phyloP scores from a whole-genome alignment of 345 rosid genomes.

The Dovyalis caffra region DNA sequence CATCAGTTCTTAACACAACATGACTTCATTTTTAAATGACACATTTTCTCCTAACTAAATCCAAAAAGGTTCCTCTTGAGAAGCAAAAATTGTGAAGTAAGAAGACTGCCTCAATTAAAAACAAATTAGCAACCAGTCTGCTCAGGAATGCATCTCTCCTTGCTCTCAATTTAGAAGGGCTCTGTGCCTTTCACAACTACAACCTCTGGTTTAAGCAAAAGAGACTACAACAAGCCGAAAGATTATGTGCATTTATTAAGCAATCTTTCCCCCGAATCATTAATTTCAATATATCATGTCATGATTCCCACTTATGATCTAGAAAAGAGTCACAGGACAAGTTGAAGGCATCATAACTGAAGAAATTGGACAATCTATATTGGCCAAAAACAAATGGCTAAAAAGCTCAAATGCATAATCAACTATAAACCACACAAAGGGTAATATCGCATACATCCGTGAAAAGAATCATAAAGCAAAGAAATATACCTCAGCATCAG shows the following conservation, averaged over 20 bases:
- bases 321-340: neutral
- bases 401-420: no score
- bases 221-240: no score
- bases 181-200: no score
- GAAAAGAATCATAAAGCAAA: no score
- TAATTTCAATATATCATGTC: neutral
- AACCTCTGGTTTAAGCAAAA: no score
- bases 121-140: neutral
- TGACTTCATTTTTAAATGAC: no score
- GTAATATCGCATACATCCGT: no score
- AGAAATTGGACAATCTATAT: neutral
- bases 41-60: no score
- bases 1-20: no score
- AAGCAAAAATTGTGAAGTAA: neutral
- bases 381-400: neutral
- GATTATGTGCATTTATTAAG: neutral
- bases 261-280: neutral
- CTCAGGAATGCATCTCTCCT: neutral
- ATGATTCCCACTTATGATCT: neutral
- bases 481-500: slow-evolving; percentile 76
- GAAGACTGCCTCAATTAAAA: neutral
- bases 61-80: no score
- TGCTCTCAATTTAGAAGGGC: neutral
- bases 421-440: neutral
- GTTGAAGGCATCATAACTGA: neutral